phyloP scores from a whole-genome alignment of 1,139 yeast species.

The Yamadazyma triangularis region DNA sequence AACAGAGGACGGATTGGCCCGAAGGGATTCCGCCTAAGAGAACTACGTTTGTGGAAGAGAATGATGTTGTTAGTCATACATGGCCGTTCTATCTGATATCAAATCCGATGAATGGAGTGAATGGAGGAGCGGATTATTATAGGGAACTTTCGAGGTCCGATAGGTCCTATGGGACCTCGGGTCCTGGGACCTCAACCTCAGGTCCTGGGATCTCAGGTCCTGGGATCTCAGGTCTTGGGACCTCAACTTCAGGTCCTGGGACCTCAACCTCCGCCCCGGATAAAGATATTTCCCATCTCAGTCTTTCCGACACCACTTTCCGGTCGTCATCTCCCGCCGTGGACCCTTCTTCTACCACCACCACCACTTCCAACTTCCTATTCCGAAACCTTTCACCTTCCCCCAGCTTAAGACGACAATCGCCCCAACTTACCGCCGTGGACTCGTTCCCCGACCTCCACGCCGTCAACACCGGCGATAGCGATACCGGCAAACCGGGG shows the following conservation, averaged over 20 bases:
- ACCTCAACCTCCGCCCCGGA: background rate
- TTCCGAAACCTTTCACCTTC: constrained; percentile 19
- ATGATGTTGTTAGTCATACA: constrained; percentile 68
- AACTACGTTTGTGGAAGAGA: constrained; percentile 57
- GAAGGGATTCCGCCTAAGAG: constrained; percentile 96
- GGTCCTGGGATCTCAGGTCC: too few relatives aligned
- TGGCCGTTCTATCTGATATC: constrained; percentile 80
- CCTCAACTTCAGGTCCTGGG: too few relatives aligned
- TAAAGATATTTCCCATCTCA: constrained; percentile 30
- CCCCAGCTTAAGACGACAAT: constrained; percentile 32
- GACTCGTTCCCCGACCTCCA: constrained; percentile 14
- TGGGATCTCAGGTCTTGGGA: too few relatives aligned
- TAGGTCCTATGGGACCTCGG: too few relatives aligned
- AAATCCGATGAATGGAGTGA: constrained; percentile 22
- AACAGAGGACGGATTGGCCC: constrained; percentile 91
- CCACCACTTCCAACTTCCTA: constrained; percentile 20
- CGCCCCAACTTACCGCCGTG: constrained; percentile 19
- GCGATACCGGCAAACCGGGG: constrained; percentile 25
- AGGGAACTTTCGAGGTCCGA: too few relatives aligned
- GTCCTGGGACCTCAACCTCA: too few relatives aligned
- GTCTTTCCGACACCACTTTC: constrained; percentile 21
- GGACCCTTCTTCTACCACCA: too few relatives aligned
- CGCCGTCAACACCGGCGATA: constrained; percentile 12
- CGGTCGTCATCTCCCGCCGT: constrained; percentile 18
- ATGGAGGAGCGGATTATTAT: constrained; percentile 57